Base-by-base conservation (phyloP, 306 rosid genomes). In the Vigna angularis region DNA sequence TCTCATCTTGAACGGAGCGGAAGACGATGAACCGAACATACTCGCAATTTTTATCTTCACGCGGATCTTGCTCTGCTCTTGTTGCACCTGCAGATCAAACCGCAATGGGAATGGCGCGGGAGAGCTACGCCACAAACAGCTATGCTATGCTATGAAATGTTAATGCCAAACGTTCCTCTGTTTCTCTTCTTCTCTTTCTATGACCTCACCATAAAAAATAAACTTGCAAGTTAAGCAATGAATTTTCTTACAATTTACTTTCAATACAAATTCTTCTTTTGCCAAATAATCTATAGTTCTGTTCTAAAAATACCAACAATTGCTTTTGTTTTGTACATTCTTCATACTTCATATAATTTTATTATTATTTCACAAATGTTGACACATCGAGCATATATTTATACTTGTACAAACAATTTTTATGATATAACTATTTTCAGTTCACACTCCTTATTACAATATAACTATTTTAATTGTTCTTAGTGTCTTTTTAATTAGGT, bases 41-140 rank as follows among this genome's bases (percentile, higher is more conserved):
- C 90, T 82, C 81, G 93, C 88, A 97, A 93, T 93, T 82, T 61
- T 48, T 48, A 2, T n/a, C 18, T 0, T 3, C 24, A 58, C 20
- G 68, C 80, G n/a, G 83, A 73, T 73, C 79, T 78, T 48, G 79
- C 42, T 70, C 64, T 13, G 30, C n/a, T 36, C 40, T 55, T 53
- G 15, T 49, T 53, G 40, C 67, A 34, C 28, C 45, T 51, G 59
- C 76, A 64, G 79, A 72, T 76, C 70, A 65, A n/a, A 18, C 18
- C 2, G 34, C 15, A 6, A 72, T 40, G 49, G 73, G 9, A 83
- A 66, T 66, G 83, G 66, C 80, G 86, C 85, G 86, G 72, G 75
- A 50, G 81, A 75, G 45, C 50, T 56, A 72, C 73, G 73, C 47
- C 47, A 8, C 47, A 42, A 42, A 42, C 44, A 40, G 44, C 44